phyloP scores from a whole-genome alignment of 352 stramenopile species.

The Pelagophyceae sp. region DNA sequence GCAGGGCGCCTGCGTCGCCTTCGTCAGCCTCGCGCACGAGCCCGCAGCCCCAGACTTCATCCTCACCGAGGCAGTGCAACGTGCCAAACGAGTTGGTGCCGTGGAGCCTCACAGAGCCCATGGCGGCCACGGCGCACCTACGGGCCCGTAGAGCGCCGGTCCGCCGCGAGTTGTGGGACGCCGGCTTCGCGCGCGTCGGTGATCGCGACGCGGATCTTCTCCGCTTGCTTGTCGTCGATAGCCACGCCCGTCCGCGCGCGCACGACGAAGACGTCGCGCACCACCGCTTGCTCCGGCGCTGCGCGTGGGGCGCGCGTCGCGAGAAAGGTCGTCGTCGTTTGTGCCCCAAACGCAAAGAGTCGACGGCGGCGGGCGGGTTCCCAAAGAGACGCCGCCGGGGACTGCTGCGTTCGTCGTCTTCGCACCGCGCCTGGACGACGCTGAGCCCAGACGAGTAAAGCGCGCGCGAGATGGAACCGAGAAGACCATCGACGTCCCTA shows the following conservation, averaged over 20 bases:
- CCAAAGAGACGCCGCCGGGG: no score
- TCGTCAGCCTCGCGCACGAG: no score
- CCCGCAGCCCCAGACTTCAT: no score
- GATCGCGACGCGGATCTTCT: neutral
- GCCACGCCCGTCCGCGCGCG: neutral
- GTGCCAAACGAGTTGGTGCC: constrained; percentile 10
- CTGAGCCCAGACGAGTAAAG: neutral
- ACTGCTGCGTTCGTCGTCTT: no score
- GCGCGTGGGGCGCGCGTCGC: no score
- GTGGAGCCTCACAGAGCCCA: neutral
- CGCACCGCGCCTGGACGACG: neutral
- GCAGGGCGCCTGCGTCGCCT: neutral
- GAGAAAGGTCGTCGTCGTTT: no score
- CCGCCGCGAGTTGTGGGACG: no score
- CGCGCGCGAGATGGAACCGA: neutral
- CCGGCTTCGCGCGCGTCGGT: no score
- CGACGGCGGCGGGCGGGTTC: no score
- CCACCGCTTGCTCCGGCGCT: no score
- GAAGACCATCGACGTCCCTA: constrained; percentile 1
- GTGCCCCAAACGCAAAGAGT: no score
- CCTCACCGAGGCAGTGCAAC: neutral
- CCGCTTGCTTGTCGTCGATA: neutral
- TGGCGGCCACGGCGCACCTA: neutral
- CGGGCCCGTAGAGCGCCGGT: no score
- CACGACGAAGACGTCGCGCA: neutral